These are phyloP conservation scores for Dryas octopetala DNA, from an alignment of 306 rosid species.

Conservation along the genomic window DNA sequence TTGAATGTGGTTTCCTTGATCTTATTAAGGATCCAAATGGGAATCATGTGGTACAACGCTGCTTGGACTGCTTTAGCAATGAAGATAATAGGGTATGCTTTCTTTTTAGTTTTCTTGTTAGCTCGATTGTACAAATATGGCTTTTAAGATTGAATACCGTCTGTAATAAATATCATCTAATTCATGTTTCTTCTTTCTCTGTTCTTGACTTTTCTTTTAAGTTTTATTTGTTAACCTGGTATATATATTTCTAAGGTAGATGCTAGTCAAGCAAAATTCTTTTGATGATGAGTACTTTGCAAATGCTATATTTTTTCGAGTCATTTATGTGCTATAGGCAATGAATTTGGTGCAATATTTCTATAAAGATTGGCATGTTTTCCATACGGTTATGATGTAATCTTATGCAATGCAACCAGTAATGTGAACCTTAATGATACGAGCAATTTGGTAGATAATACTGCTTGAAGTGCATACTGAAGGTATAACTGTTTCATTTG, in stretches of 20 bases:
- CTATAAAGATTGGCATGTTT: neutral
- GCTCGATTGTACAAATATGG: neutral
- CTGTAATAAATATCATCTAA: neutral
- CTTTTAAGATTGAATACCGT: neutral
- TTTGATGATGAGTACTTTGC: neutral
- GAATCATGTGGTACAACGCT: conserved; percentile 63
- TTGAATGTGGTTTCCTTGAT: conserved; percentile 61
- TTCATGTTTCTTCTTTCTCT: neutral
- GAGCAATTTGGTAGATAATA: too few species aligned
- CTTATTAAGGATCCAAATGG: conserved; percentile 67
- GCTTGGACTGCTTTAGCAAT: conserved; percentile 53
- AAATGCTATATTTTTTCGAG: neutral
- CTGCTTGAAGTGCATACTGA: neutral
- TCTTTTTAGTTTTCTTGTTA: conserved; percentile 8
- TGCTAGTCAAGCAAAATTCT: neutral
- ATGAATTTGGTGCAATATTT: neutral
- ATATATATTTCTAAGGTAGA: neutral
- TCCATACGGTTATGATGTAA: neutral
- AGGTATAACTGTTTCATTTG: neutral
- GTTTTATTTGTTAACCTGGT: neutral
- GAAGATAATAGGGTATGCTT: conserved; percentile 57
- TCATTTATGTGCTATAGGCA: conserved; percentile 3
- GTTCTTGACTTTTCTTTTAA: neutral
- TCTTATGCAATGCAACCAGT: neutral
- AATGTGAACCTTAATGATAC: too few species aligned